These are phyloP conservation scores for Aspergillus brasiliensis DNA, from an alignment of 2,329 filamentous ascomycete species.

Conservation along the genomic window DNA sequence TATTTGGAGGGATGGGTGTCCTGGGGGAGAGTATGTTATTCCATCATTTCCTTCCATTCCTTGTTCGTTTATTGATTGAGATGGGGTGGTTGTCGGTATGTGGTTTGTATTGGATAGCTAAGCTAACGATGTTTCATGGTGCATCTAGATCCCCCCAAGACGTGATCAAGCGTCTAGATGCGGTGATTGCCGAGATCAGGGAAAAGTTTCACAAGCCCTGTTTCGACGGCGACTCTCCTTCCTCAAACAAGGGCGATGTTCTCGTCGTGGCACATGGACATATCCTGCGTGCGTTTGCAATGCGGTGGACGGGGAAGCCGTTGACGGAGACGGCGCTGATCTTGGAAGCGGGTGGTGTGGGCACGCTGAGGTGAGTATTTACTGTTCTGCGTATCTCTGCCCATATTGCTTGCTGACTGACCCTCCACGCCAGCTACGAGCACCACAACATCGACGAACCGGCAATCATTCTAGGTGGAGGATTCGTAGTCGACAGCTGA, in stretches of 20 bases:
- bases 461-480: constrained; percentile 74
- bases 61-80: not conserved
- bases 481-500: constrained; percentile 56
- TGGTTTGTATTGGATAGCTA: not conserved
- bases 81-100: not conserved
- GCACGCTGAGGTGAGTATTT: constrained; percentile 67
- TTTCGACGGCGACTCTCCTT: constrained; percentile 56
- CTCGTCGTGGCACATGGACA: constrained; percentile 87
- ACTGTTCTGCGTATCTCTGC: not conserved
- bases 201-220: constrained; percentile 63
- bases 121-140: not conserved
- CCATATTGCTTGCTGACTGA: not conserved
- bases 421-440: constrained; percentile 63
- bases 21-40: constrained; percentile 72
- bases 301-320: constrained; percentile 76
- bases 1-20: constrained; percentile 88
- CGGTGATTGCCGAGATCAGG: constrained; percentile 74
- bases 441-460: constrained; percentile 77
- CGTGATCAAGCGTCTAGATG: constrained; percentile 71
- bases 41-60: not conserved
- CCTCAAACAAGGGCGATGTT: constrained; percentile 59
- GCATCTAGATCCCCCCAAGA: constrained; percentile 65
- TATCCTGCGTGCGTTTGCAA: constrained; percentile 83
- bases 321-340: constrained; percentile 76
- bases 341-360: constrained; percentile 85